A percentile compares a stretch with the other conserved stretches of the same genome.
phyloP scores from a whole-genome alignment of 768 basidiomycete genomes.

The Hericium erinaceus region DNA sequence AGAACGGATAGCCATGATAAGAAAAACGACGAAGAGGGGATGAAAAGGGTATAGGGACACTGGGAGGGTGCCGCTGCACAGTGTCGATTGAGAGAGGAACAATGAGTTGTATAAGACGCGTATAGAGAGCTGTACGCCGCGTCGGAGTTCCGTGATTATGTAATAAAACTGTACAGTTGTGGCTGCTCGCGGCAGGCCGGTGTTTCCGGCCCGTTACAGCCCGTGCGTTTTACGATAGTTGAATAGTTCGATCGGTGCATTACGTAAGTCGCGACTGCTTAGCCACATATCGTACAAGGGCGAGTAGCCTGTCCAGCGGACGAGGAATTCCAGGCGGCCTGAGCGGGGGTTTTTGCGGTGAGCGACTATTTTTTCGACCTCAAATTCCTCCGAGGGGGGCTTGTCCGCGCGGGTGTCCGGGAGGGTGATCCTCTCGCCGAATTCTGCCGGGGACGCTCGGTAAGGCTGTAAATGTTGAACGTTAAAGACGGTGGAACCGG shows the following conservation, averaged over 20 bases:
- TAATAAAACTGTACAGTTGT: too few species aligned
- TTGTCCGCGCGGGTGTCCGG: neutral
- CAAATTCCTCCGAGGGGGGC: neutral
- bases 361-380: slow-evolving; percentile 2
- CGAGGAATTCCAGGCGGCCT: slow-evolving; percentile 4
- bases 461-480: slow-evolving; percentile 17
- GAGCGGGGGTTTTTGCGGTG: neutral
- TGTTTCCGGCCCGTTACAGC: too few species aligned
- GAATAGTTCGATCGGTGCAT: neutral
- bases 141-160: too few species aligned
- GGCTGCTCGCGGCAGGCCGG: too few species aligned
- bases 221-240: neutral
- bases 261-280: neutral
- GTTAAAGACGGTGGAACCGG: slow-evolving; percentile 17
- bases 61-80: too few species aligned
- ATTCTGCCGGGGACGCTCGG: slow-evolving; percentile 9
- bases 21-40: too few species aligned
- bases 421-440: slow-evolving; percentile 2
- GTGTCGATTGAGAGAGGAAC: too few species aligned
- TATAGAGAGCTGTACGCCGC: too few species aligned
- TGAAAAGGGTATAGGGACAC: too few species aligned
- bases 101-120: too few species aligned
- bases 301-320: slow-evolving; percentile 8
- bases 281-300: neutral
- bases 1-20: too few species aligned